Percentiles rank a stretch among this genome's conserved stretches.
These are phyloP conservation scores for Morella rubra DNA, from an alignment of 306 rosid genomes.

Conservation along the genomic window DNA sequence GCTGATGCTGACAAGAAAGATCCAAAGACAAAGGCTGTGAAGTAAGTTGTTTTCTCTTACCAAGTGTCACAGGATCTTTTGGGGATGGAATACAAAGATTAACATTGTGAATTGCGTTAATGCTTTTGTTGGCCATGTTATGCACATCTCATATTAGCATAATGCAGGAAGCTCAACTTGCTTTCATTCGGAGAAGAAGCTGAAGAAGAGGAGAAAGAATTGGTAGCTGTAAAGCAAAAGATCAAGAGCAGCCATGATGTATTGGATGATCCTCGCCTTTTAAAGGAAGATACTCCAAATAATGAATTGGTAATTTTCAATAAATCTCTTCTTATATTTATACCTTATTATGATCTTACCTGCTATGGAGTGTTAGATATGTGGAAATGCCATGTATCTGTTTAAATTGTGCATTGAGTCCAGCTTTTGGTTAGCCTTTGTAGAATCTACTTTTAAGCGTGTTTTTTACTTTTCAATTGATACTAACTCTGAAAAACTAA, in stretches of 20 bases:
- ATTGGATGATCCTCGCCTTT: constrained; percentile 94
- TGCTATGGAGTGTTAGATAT: not conserved
- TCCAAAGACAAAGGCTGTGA: constrained; percentile 70
- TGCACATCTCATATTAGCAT: constrained; percentile 22
- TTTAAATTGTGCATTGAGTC: not conserved
- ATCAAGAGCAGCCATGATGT: constrained; percentile 97
- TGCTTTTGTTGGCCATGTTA: not conserved
- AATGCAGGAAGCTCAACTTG: constrained; percentile 72
- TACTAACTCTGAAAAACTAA: constrained; percentile 8
- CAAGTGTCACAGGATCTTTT: not conserved
- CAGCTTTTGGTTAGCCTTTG: not conserved
- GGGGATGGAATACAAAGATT: constrained; percentile 13
- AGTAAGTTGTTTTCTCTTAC: constrained; percentile 46
- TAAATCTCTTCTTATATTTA: not conserved
- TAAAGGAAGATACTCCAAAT: constrained; percentile 51
- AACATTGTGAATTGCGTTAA: constrained; percentile 6
- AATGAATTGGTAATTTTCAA: constrained; percentile 52
- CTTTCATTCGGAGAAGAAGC: constrained; percentile 97
- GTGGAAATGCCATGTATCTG: not conserved
- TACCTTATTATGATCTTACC: constrained; percentile 1
- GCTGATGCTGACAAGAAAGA: constrained; percentile 57
- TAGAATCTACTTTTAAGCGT: not conserved
- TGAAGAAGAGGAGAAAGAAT: constrained; percentile 91
- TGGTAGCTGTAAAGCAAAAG: constrained; percentile 72
- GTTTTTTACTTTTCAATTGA: not conserved